A percentile compares a stretch with the other conserved stretches of the same genome.
Evolutionary conservation across 768 basidiomycete genomes (phyloP).

Genomic region (Collybiopsis luxurians): DNA sequence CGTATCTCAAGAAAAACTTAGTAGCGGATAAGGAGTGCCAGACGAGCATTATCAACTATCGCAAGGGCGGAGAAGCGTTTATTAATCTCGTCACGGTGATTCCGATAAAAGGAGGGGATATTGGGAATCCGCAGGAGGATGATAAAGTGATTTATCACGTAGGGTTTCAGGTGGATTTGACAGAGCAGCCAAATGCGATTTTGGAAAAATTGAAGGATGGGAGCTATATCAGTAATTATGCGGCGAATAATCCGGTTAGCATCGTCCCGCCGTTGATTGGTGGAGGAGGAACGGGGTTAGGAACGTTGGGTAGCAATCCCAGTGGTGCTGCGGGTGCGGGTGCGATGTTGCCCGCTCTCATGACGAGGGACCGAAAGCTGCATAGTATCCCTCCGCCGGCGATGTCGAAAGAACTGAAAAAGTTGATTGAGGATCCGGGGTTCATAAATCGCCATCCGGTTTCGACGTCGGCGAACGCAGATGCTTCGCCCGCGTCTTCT

Average conservation of each 20-base stretch:
- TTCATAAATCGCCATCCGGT: slow-evolving; percentile 50
- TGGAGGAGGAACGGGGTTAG: not conserved
- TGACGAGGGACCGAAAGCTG: slow-evolving; percentile 30
- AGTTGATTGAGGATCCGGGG: slow-evolving; percentile 40
- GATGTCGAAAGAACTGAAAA: slow-evolving; percentile 53
- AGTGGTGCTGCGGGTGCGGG: not conserved
- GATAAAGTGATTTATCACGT: slow-evolving; percentile 83
- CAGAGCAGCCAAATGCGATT: slow-evolving; percentile 82
- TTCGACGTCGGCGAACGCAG: slow-evolving; percentile 34
- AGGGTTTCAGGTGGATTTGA: slow-evolving; percentile 95
- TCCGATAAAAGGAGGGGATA: slow-evolving; percentile 69
- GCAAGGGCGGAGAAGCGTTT: slow-evolving; percentile 81
- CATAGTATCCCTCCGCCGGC: slow-evolving; percentile 26
- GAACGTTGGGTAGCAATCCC: not conserved
- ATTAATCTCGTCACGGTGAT: slow-evolving; percentile 92
- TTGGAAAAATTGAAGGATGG: slow-evolving; percentile 78
- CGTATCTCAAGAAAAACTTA: slow-evolving; percentile 62
- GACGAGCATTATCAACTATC: slow-evolving; percentile 83
- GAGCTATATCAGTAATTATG: slow-evolving; percentile 68
- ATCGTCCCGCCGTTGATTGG: not conserved
- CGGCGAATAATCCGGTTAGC: slow-evolving; percentile 8
- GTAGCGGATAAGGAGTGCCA: slow-evolving; percentile 85
- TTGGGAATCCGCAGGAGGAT: slow-evolving; percentile 45
- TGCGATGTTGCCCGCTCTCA: not conserved
- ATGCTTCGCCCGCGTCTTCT: slow-evolving; percentile 21